Conservation (phyloP, 768 basidiomycete species). For the Lanmaoa rubissima region DNA sequence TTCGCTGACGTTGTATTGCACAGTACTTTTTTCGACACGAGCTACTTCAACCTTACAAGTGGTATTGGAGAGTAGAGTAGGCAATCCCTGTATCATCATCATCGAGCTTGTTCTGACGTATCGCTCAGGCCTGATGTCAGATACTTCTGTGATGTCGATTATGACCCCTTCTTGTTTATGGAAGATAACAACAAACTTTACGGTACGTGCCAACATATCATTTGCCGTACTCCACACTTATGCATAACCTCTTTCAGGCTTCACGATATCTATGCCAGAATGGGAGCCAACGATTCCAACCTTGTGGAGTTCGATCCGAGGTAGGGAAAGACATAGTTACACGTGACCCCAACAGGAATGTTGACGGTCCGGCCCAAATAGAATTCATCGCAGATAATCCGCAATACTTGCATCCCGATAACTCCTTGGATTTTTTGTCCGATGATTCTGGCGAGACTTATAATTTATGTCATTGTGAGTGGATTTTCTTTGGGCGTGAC, state of each 20-base stretch:
- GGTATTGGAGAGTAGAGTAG: conserved; percentile 63
- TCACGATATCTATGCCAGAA: conserved; percentile 65
- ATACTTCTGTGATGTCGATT: conserved; percentile 53
- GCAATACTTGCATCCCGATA: conserved; percentile 52
- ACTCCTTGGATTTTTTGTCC: conserved; percentile 63
- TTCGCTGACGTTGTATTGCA: conserved; percentile 7
- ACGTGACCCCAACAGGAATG: conserved; percentile 32
- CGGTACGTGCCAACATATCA: conserved; percentile 29
- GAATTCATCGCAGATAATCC: conserved; percentile 57
- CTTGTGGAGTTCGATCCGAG: conserved; percentile 58
- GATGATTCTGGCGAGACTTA: conserved; percentile 64
- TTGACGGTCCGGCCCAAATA: conserved; percentile 37
- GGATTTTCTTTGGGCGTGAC: neutral
- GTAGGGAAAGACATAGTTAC: conserved; percentile 36
- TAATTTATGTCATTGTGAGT: conserved; percentile 63
- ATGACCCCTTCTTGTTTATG: conserved; percentile 56
- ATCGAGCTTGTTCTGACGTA: neutral
- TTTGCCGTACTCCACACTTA: neutral
- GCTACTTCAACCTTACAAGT: conserved; percentile 50
- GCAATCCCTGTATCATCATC: conserved; percentile 10
- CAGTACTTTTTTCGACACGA: conserved; percentile 59
- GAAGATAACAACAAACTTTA: conserved; percentile 52
- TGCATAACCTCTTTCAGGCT: conserved; percentile 35
- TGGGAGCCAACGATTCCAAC: conserved; percentile 62
- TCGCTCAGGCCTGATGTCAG: conserved; percentile 44